Base-by-base conservation (phyloP, 768 basidiomycete genomes). In the Leccinellum luteum region DNA sequence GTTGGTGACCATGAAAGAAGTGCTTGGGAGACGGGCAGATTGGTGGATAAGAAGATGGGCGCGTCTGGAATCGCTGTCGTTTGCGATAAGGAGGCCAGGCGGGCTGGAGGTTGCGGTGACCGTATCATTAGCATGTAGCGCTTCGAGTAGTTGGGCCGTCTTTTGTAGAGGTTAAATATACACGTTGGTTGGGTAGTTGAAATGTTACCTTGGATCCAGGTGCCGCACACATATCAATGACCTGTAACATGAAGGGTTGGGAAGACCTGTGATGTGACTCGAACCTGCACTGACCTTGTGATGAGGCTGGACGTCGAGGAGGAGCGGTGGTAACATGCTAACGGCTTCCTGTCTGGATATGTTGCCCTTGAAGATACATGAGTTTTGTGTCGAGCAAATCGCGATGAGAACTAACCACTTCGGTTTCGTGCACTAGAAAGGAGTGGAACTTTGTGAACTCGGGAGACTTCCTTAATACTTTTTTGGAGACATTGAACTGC, bases 141-240 rank as follows among this genome's bases (percentile, higher is more conserved):
- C 92, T 77, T 99, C 97, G 50, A 99, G 85, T 47, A 99, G 81
- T 77, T 99, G 97, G 9, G 94, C 92, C 8, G 96, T 97, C 89
- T 92, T 66, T 31, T 35, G 32, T 48, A 10, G 12, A 38, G 52
- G 31, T 48, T 56, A 30, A 56, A 41, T n/a, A 49, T 21, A 51
- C 1, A 47, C 52, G 41, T 43, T 3, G 15, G 45, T 50, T 2
- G 21, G 14, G 7, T 45, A 21, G 15, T 10, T 34, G 14, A 35
- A 23, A 48, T 3, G 45, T 52, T 62, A 90, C 92, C 78, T 99
- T 99, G 23, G 94, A 97, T 6, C 97, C 97, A 0, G 97, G 97
- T 2, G 97, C 96, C 17, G 97, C 97, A 69, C 97, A 99, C 92
- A 96, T 94, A 72, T 99, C 97, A 65, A 98, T 85, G 19, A 92